phyloP scores from a whole-genome alignment of 345 rosid genomes.

The Gossypium australe region DNA sequence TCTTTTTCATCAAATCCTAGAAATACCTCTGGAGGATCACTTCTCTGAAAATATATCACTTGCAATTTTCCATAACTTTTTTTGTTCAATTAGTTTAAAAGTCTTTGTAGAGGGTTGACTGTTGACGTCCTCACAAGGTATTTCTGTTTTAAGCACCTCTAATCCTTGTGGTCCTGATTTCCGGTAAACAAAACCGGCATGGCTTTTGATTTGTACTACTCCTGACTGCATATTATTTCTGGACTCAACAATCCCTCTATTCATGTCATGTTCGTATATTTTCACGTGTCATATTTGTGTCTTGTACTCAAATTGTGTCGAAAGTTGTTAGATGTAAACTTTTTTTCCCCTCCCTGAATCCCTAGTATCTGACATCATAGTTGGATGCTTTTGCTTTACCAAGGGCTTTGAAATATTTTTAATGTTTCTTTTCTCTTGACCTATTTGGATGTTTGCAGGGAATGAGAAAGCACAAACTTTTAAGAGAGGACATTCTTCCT shows the following conservation, averaged over 20 bases:
- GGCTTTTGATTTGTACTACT: not conserved
- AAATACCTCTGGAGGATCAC: not conserved
- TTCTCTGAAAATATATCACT: not conserved
- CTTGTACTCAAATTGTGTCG: not conserved
- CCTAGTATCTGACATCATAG: no score
- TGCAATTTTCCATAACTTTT: not conserved
- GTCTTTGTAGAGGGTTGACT: no score
- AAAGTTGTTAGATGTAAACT: no score
- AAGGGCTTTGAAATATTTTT: not conserved
- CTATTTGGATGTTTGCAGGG: conserved; percentile 47
- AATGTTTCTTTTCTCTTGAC: not conserved
- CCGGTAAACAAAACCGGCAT: no score
- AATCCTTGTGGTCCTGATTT: no score
- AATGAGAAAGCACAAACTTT: conserved; percentile 82
- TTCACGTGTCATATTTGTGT: not conserved
- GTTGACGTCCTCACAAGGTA: no score
- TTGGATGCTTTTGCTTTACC: no score
- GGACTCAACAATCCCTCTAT: not conserved
- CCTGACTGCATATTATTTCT: not conserved
- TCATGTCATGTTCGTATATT: not conserved
- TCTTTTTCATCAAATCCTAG: not conserved
- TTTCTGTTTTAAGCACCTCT: no score
- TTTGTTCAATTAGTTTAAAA: not conserved
- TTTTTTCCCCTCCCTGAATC: no score
- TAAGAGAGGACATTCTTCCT: conserved; percentile 86